These are phyloP conservation scores for Calonectria pauciramosa DNA, from an alignment of 2,329 filamentous ascomycete species.

Conservation along the genomic window DNA sequence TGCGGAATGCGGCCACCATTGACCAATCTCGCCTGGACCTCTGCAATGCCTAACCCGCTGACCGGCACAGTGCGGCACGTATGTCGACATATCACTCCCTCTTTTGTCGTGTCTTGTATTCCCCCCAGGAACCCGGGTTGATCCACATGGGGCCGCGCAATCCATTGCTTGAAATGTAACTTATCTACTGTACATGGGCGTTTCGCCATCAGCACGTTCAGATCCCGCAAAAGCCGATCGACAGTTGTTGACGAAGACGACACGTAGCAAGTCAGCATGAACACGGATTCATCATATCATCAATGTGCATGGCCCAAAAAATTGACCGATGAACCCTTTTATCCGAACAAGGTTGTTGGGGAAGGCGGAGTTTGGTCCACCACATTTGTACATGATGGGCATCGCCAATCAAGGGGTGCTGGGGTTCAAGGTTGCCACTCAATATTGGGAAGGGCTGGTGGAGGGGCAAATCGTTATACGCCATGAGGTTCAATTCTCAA, in stretches of 20 bases:
- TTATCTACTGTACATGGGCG: constrained; percentile 9
- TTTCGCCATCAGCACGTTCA: constrained; percentile 8
- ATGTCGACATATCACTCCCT: constrained; percentile 12
- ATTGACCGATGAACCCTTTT: not conserved
- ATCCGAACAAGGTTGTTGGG: not conserved
- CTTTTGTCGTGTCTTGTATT: constrained; percentile 5
- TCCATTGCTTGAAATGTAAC: constrained; percentile 13
- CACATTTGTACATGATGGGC: not conserved
- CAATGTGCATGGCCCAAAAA: not conserved
- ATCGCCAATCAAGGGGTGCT: constrained; percentile 9
- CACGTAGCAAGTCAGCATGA: constrained; percentile 9
- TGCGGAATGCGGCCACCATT: constrained; percentile 18
- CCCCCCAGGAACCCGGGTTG: constrained; percentile 8
- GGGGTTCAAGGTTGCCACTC: constrained; percentile 9
- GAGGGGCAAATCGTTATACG: not conserved
- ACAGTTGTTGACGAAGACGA: constrained; percentile 19
- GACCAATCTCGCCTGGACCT: constrained; percentile 16
- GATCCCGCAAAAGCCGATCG: constrained; percentile 2
- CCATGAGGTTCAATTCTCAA: not conserved
- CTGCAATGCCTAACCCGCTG: not conserved
- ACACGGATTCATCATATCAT: constrained; percentile 5
- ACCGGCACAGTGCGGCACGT: constrained; percentile 16
- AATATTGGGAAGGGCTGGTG: constrained; percentile 1
- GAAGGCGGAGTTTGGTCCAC: not conserved
- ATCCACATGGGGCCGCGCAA: constrained; percentile 16